Conservation (phyloP, 179 eudicot genomes). For the Silene coronaria region DNA sequence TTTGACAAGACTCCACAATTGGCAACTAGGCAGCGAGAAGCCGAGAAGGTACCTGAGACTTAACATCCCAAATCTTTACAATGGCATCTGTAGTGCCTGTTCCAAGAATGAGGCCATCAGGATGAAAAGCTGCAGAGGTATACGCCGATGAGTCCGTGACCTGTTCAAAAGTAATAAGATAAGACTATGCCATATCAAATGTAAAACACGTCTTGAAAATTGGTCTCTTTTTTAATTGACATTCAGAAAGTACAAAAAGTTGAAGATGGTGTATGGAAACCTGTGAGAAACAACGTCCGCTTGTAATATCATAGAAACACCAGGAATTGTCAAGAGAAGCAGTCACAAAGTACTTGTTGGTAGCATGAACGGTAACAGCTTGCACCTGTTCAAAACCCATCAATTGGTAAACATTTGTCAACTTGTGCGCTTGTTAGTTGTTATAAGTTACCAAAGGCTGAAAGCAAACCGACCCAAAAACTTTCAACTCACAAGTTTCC, state of each 20-base stretch:
- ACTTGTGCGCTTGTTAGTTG: too few species aligned
- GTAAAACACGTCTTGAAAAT: too few species aligned
- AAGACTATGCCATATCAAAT: too few species aligned
- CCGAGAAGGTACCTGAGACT: conserved; percentile 91
- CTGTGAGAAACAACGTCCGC: conserved; percentile 91
- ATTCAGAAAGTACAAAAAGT: not conserved
- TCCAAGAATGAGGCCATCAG: conserved; percentile 95
- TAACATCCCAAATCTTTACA: conserved; percentile 95
- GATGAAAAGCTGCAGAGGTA: conserved; percentile 96
- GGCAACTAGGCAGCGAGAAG: not conserved
- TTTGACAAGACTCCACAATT: not conserved
- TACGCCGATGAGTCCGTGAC: conserved; percentile 27
- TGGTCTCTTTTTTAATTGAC: not conserved
- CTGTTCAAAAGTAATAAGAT: not conserved
- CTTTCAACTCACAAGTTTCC: not conserved
- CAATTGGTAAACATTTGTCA: not conserved
- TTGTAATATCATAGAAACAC: conserved; percentile 88
- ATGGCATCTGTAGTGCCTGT: conserved; percentile 80
- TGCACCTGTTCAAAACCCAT: conserved; percentile 54
- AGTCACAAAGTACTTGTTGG: conserved; percentile 56
- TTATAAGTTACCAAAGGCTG: not conserved
- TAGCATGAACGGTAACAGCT: conserved; percentile 90
- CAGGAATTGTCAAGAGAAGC: conserved; percentile 92
- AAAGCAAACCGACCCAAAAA: not conserved
- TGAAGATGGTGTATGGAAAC: conserved; percentile 22